Evolutionary conservation across 75 land plant genomes (phyloP).

Genomic region (Cryptomeria japonica): DNA sequence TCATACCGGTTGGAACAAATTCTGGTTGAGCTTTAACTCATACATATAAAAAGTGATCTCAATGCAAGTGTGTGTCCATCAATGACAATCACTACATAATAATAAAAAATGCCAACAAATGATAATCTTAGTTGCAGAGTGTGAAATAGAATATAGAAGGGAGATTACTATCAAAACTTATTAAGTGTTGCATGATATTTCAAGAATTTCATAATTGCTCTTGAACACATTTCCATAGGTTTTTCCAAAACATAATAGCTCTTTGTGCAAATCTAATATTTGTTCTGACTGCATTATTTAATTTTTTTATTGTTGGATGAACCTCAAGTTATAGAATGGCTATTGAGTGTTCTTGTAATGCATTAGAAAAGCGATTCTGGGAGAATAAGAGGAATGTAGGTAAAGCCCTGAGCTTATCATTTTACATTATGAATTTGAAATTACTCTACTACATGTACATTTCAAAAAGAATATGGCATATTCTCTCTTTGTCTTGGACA

Average conservation of each 20-base stretch:
- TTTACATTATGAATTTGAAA: not conserved
- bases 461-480: too few species aligned
- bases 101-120: too few species aligned
- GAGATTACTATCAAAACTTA: not conserved
- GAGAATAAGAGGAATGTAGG: slow-evolving; percentile 83
- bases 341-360: slow-evolving; percentile 81
- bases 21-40: too few species aligned
- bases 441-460: too few species aligned
- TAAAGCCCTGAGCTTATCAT: slow-evolving; percentile 14
- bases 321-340: slow-evolving; percentile 91
- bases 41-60: too few species aligned
- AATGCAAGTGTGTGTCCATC: too few species aligned
- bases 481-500: too few species aligned
- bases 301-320: not conserved
- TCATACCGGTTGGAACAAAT: too few species aligned
- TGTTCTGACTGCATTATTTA: not conserved
- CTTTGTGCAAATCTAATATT: not conserved
- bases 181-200: not conserved
- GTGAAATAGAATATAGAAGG: not conserved
- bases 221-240: not conserved
- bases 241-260: not conserved
- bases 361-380: slow-evolving; percentile 54
- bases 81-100: too few species aligned
- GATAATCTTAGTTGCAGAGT: not conserved
- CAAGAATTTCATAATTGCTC: not conserved